A percentile compares a stretch with the other conserved stretches of the same genome.
Conservation (phyloP, 1,139 yeast genomes). For the Yamadazyma diddensiae region DNA sequence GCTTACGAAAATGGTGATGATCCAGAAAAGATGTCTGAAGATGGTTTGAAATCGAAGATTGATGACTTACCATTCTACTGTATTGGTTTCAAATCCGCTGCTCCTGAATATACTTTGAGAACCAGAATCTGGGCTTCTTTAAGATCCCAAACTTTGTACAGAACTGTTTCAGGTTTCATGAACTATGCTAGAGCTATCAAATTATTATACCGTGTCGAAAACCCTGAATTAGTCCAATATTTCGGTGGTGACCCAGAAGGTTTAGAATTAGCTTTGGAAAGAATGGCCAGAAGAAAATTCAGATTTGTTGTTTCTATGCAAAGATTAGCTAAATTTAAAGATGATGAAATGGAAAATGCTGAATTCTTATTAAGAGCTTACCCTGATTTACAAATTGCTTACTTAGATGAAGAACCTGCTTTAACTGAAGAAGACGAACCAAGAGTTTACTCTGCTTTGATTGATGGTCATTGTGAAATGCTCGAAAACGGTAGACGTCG, state of each 20-base stretch:
- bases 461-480: conserved; percentile 98
- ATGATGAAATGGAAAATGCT: conserved; percentile 97
- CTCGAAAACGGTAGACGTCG: conserved; percentile 98
- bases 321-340: conserved; percentile 94
- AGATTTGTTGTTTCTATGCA: conserved; percentile 98
- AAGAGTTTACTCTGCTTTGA: conserved; percentile 91
- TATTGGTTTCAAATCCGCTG: conserved; percentile 98
- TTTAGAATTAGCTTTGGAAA: conserved; percentile 92
- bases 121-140: conserved; percentile 99
- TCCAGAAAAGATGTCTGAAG: conserved; percentile 52
- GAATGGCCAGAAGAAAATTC: conserved; percentile 99
- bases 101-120: conserved; percentile 97
- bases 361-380: conserved; percentile 97
- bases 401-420: conserved; percentile 91
- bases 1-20: conserved; percentile 73
- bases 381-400: conserved; percentile 98
- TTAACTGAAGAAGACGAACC: conserved; percentile 96
- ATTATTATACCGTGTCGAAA: conserved; percentile 95
- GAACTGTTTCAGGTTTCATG: conserved; percentile 99
- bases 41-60: conserved; percentile 82
- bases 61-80: conserved; percentile 98
- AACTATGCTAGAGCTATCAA: conserved; percentile 98
- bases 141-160: conserved; percentile 95
- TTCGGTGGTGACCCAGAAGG: conserved; percentile 98
- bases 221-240: conserved; percentile 97